A percentile compares a stretch with the other conserved stretches of the same genome.
These are phyloP conservation scores for Fennellomyces sp. DNA, from an alignment of 371 early-diverging fungal species.

Conservation along the genomic window DNA sequence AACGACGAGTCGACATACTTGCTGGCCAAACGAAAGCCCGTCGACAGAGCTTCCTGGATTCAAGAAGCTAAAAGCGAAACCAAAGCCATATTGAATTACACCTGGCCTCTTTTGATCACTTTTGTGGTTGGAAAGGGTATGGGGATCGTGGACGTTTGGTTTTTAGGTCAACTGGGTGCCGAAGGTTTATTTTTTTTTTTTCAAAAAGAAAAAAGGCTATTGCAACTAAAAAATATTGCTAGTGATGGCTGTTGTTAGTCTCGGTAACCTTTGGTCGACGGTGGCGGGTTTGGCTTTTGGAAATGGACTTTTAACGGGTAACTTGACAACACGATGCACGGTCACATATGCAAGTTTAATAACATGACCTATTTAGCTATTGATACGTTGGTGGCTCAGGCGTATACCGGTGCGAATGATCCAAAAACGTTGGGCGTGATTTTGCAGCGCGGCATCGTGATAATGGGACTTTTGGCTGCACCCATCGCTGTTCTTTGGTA, in stretches of 20 bases:
- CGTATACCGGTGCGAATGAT: conserved; percentile 40
- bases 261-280: conserved; percentile 33
- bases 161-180: conserved; percentile 31
- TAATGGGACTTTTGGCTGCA: conserved; percentile 28
- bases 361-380: conserved; percentile 26
- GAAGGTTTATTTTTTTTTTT: conserved; percentile 19
- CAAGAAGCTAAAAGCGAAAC: conserved; percentile 5
- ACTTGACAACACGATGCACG: neutral
- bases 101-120: conserved; percentile 33
- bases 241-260: conserved; percentile 43
- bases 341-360: no score
- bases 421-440: conserved; percentile 38
- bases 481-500: conserved; percentile 33
- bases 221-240: no score
- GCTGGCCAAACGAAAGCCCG: no score
- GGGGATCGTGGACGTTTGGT: conserved; percentile 39
- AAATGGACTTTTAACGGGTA: conserved; percentile 44
- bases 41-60: neutral
- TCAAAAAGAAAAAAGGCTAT: neutral
- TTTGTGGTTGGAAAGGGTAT: conserved; percentile 33
- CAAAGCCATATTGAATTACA: conserved; percentile 8
- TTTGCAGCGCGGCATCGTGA: conserved; percentile 35
- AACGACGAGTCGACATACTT: no score
- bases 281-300: conserved; percentile 41
- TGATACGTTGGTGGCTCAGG: conserved; percentile 49